Evolutionary conservation across 129 eudicot genomes (phyloP), one percentile per base, ranked within the genome.

Genomic region (Dittrichia graveolens): DNA sequence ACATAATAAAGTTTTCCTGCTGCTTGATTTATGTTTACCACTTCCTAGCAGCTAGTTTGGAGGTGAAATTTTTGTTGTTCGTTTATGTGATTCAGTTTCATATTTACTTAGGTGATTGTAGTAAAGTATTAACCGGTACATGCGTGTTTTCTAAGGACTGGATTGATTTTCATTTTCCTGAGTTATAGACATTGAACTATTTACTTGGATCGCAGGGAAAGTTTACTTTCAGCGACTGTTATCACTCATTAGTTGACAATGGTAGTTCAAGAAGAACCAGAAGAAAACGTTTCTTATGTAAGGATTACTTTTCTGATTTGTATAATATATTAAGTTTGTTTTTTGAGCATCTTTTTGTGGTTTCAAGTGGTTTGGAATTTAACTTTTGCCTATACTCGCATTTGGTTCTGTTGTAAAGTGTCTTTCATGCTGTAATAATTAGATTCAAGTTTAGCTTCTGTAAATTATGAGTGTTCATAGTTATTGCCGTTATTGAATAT

Each of bases 191-290:
- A 2, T 10, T n/a, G 13, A 39, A n/a, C 19, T 5, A 13, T 50
- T 53, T 34, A 3, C 16, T 63, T 38, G 18, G 65, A 46, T 58
- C 19, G 35, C 65, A 43, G 80, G 77, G 54, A n/a, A 12, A 14
- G 7, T 57, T 37, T 47, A 19, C n/a, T 38, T 24, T 8, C 46
- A 64, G 45, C 38, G 40, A 12, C 54, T 8, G 37, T 42, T 19
- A 44, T 49, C 47, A 52, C 34, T 67, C 39, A 10, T 54, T 62
- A n/a, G n/a, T 61, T 69, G 41, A 44, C 34, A n/a, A 86, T 83
- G 91, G 91, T 78, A 78, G 84, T 61, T 38, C 65, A 56, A 10
- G 83, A 81, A 75, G 74, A 71, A 37, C 62, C 83, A 47, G 74
- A 80, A 78, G 86, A 81, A 78, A 49, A 52, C 19, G 61, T 49